phyloP scores from a whole-genome alignment of 1,284 basidiomycete genomes.

The Trichosporon asahii region DNA sequence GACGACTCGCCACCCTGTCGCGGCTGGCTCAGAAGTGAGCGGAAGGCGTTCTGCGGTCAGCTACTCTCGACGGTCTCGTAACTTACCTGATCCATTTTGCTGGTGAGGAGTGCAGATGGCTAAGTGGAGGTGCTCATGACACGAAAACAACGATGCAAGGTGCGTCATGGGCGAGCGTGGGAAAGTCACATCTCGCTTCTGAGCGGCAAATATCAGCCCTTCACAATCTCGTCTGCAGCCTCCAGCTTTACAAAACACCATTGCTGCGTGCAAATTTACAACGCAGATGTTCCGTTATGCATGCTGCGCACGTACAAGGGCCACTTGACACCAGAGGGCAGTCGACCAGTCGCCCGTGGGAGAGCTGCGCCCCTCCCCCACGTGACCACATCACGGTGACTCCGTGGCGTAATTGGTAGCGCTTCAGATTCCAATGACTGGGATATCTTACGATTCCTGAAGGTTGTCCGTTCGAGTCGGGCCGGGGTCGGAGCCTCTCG shows the following conservation, averaged over 20 bases:
- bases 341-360: background rate
- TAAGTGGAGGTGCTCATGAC: background rate
- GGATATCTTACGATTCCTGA: conserved; percentile 3
- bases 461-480: conserved; percentile 1
- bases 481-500: background rate
- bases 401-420: conserved; percentile 4
- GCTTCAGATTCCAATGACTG: conserved; percentile 5
- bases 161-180: background rate
- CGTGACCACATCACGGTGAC: conserved; percentile 3
- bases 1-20: conserved; percentile 29
- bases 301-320: background rate
- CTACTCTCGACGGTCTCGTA: background rate
- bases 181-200: background rate
- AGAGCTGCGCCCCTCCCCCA: background rate
- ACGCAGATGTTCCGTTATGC: background rate
- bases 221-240: too few relatives aligned
- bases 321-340: too few relatives aligned
- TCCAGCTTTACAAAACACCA: too few relatives aligned
- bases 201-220: too few relatives aligned
- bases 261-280: too few relatives aligned
- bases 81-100: conserved; percentile 39
- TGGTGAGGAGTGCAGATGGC: background rate
- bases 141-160: background rate
- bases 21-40: conserved; percentile 41
- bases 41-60: conserved; percentile 42